Evolutionary conservation across 805 yeast species (phyloP).

Genomic region (Candida jianshihensis): DNA sequence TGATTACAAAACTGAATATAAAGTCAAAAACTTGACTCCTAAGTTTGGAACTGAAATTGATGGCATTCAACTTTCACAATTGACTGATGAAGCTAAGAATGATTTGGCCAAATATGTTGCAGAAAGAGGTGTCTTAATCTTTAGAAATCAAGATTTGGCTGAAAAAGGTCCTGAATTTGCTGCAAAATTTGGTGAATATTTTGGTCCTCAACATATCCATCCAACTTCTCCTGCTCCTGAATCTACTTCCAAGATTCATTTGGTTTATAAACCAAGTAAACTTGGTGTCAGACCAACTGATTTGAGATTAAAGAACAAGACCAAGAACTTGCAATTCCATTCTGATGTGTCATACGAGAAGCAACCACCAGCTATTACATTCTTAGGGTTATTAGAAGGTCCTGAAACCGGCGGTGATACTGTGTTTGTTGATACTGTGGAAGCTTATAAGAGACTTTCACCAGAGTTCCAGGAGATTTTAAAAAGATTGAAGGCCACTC

Average conservation of each 20-base stretch:
- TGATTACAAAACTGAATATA: background rate
- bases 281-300: slow-evolving; percentile 1
- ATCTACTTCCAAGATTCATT: slow-evolving; percentile 45
- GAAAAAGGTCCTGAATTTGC: slow-evolving; percentile 39
- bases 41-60: slow-evolving; percentile 57
- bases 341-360: slow-evolving; percentile 60
- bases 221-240: slow-evolving; percentile 66
- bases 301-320: background rate
- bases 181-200: slow-evolving; percentile 49
- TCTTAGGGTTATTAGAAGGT: slow-evolving; percentile 47
- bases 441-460: slow-evolving; percentile 58
- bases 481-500: slow-evolving; percentile 50
- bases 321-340: slow-evolving; percentile 36
- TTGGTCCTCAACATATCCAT: slow-evolving; percentile 65
- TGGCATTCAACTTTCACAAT: slow-evolving; percentile 50
- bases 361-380: slow-evolving; percentile 60
- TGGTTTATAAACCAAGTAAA: slow-evolving; percentile 39
- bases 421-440: slow-evolving; percentile 51
- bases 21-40: slow-evolving; percentile 49
- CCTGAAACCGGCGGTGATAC: slow-evolving; percentile 61
- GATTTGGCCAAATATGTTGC: slow-evolving; percentile 63
- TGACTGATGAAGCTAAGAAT: slow-evolving; percentile 49
- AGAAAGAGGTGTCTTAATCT: slow-evolving; percentile 56
- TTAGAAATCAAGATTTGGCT: slow-evolving; percentile 59
- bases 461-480: slow-evolving; percentile 47